phyloP scores from a whole-genome alignment of 2,329 filamentous ascomycete species.

The Penicillium sp. region DNA sequence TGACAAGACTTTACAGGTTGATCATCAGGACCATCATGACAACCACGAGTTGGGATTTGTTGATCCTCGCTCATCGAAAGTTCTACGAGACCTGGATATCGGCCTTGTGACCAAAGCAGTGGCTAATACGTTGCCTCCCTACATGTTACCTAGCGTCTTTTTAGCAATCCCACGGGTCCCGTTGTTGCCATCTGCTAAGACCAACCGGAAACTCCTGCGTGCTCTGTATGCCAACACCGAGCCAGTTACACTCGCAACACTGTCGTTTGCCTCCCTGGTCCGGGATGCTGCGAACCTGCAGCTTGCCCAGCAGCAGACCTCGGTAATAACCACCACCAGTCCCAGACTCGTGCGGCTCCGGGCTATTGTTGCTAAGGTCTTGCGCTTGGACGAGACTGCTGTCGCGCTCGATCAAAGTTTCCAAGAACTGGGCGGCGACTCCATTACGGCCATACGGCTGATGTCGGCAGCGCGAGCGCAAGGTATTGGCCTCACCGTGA shows the following conservation, averaged over 20 bases:
- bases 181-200: constrained; percentile 48
- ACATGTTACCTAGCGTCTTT: constrained; percentile 51
- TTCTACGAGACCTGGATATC: constrained; percentile 23
- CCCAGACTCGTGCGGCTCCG: no score
- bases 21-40: no score
- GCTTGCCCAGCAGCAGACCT: constrained; percentile 32
- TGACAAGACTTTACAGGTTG: no score
- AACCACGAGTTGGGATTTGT: constrained; percentile 24
- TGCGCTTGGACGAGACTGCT: constrained; percentile 42
- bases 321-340: no score
- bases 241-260: constrained; percentile 37
- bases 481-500: constrained; percentile 46
- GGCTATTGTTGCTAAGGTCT: constrained; percentile 43
- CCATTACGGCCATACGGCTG: constrained; percentile 52
- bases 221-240: no score
- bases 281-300: constrained; percentile 30
- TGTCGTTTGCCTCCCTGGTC: constrained; percentile 27
- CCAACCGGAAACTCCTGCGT: constrained; percentile 44
- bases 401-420: constrained; percentile 52
- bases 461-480: constrained; percentile 46
- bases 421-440: constrained; percentile 53
- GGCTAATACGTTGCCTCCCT: constrained; percentile 38
- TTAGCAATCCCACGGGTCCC: constrained; percentile 48
- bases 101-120: constrained; percentile 33
- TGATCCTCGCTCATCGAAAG: constrained; percentile 20